These are phyloP conservation scores for Pyrrhoderma lamaoense DNA, from an alignment of 1,284 basidiomycete genomes.

Conservation along the genomic window DNA sequence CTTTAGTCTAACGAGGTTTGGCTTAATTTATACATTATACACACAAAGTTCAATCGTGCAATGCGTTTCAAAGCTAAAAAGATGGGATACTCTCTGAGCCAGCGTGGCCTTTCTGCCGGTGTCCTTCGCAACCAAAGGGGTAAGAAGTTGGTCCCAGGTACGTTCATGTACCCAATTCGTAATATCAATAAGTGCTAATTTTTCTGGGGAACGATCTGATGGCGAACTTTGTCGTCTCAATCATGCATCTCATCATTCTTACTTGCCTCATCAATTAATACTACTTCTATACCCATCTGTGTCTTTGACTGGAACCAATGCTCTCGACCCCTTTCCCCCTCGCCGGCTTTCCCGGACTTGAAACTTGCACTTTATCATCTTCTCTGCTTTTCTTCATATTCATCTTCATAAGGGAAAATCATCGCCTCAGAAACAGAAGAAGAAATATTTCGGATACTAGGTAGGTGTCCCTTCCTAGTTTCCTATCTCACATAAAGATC, in stretches of 20 bases:
- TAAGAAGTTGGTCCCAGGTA: conserved; percentile 62
- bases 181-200: background rate
- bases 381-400: too few relatives aligned
- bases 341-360: background rate
- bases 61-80: conserved; percentile 78
- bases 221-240: too few relatives aligned
- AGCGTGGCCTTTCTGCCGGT: conserved; percentile 67
- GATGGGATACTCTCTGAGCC: conserved; percentile 81
- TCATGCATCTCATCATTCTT: too few relatives aligned
- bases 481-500: background rate
- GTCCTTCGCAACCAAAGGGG: conserved; percentile 65
- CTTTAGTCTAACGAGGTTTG: background rate
- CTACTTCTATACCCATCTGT: background rate
- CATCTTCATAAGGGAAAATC: conserved; percentile 54
- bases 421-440: conserved; percentile 77
- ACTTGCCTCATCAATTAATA: background rate
- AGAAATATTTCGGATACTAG: conserved; percentile 74
- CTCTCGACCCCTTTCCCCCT: too few relatives aligned
- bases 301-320: background rate
- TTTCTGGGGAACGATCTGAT: too few relatives aligned
- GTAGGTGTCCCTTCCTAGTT: conserved; percentile 27
- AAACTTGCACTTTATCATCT: background rate
- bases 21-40: conserved; percentile 1
- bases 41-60: conserved; percentile 83
- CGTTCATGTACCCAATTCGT: background rate